Conservation (phyloP, 2,329 filamentous ascomycete species). For the Dactylellina parvicollis region DNA sequence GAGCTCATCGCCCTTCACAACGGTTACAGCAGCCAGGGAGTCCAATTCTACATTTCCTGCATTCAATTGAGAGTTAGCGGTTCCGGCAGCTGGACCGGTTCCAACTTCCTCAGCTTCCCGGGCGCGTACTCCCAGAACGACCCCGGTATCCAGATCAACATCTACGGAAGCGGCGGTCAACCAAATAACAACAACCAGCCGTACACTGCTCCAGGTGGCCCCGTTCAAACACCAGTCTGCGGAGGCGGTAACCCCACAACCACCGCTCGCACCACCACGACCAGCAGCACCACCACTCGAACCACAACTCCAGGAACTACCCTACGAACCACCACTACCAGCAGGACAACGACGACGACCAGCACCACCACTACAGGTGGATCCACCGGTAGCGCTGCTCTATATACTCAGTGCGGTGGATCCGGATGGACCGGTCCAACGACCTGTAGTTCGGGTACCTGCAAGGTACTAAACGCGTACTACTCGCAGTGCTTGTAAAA, state of each 20-base stretch:
- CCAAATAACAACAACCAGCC: slow-evolving; percentile 42
- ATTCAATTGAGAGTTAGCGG: slow-evolving; percentile 63
- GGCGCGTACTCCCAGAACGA: slow-evolving; percentile 60
- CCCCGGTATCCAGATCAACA: slow-evolving; percentile 57
- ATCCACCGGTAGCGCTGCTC: slow-evolving; percentile 51
- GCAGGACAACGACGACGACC: slow-evolving; percentile 3
- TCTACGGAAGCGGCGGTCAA: slow-evolving; percentile 36
- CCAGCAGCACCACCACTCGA: slow-evolving; percentile 13
- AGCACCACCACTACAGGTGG: not conserved
- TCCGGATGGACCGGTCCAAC: slow-evolving; percentile 59
- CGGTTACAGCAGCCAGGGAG: slow-evolving; percentile 60
- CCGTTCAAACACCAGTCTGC: slow-evolving; percentile 29
- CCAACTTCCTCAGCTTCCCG: slow-evolving; percentile 58
- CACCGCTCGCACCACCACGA: slow-evolving; percentile 7
- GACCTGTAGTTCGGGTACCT: slow-evolving; percentile 60
- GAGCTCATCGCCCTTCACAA: slow-evolving; percentile 72
- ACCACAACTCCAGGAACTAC: not conserved
- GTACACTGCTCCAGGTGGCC: slow-evolving; percentile 48
- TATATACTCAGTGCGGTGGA: slow-evolving; percentile 61
- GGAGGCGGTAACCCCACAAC: slow-evolving; percentile 24
- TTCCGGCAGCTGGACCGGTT: slow-evolving; percentile 59
- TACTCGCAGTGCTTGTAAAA: slow-evolving; percentile 56
- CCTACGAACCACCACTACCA: slow-evolving; percentile 2
- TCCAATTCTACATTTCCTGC: slow-evolving; percentile 65
- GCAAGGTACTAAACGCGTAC: slow-evolving; percentile 59